Evolutionary conservation across 805 yeast species (phyloP), one percentile per base, ranked within the genome.

Genomic region (Wickerhamiella parazyma): DNA sequence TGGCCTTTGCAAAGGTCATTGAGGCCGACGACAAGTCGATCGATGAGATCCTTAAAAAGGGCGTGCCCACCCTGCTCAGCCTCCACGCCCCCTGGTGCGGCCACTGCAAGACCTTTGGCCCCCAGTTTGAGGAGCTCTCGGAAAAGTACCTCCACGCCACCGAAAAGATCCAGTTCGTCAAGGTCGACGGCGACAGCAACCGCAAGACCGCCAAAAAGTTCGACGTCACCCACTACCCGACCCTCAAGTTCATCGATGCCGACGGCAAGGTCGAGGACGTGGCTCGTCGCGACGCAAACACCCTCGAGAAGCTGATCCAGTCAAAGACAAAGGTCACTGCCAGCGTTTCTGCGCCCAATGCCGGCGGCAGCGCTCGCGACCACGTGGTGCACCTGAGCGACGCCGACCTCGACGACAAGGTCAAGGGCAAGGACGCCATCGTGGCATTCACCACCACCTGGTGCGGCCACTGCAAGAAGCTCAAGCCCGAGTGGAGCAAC

Each of bases 71-170:
- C 1, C 68, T 82, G 48, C 78, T 82, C 47, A 76, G 81, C 58
- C 71, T 80, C 55, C 74, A 70, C 53, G 79, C 80, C 33, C 67
- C 89, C 63, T 86, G 95, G 95, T 85, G 95, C 71, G 87, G 94
- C 36, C 95, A 86, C 68, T 85, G 95, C 68, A 84, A 83, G 70
- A 78, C 72, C 63, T 71, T 86, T 63, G 87, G 87, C 31, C 95
- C 95, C 54, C 68, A 70, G 42, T 85, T 74, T 68, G 91, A 82
- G 61, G 87, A 84, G 56, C 70, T 86, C 53, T 89, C 91, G 40
- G 76, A 68, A 28, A 53, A 74, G 41, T 81, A 71, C 59, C 72
- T 67, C 44, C 76, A 76, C 36, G 52, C 54, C 10, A 41, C 48
- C 4, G 68, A 67, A 14, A 58, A 61, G 17, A 58, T 75, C 20